Conservation (phyloP, 768 basidiomycete species). For the Lactarius deliciosus region DNA sequence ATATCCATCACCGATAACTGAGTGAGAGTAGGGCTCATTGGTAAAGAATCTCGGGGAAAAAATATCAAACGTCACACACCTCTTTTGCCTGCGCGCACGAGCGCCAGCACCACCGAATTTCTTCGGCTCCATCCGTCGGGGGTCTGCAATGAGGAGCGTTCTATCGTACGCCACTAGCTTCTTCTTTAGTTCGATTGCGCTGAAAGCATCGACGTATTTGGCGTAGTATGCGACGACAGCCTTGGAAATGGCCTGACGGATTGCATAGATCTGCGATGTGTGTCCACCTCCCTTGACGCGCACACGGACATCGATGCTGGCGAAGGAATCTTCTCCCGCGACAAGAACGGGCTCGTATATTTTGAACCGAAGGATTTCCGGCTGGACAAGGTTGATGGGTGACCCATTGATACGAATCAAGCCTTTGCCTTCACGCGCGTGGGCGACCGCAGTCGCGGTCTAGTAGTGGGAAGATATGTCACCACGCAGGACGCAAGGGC, state of each 20-base stretch:
- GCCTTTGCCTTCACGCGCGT: slow-evolving; percentile 94
- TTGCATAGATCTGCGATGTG: slow-evolving; percentile 97
- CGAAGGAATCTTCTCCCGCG: slow-evolving; percentile 85
- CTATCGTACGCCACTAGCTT: slow-evolving; percentile 94
- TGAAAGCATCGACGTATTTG: slow-evolving; percentile 97
- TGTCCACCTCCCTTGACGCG: slow-evolving; percentile 99
- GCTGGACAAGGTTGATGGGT: slow-evolving; percentile 93
- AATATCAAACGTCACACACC: slow-evolving; percentile 46
- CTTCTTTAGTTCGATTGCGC: slow-evolving; percentile 98
- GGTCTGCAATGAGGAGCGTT: slow-evolving; percentile 87
- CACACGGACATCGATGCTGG: slow-evolving; percentile 90
- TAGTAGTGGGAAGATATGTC: slow-evolving; percentile 37
- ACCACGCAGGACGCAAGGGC: slow-evolving; percentile 13
- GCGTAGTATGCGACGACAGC: slow-evolving; percentile 97
- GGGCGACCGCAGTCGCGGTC: slow-evolving; percentile 98
- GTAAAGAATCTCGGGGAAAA: neutral
- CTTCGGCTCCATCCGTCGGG: slow-evolving; percentile 98
- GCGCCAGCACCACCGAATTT: slow-evolving; percentile 99
- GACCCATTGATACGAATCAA: slow-evolving; percentile 96
- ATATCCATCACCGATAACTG: slow-evolving; percentile 75
- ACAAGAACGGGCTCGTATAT: slow-evolving; percentile 97
- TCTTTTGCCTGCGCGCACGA: slow-evolving; percentile 97
- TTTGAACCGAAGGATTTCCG: slow-evolving; percentile 96
- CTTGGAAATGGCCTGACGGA: slow-evolving; percentile 98
- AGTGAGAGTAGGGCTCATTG: slow-evolving; percentile 3